A percentile compares a stretch with the other conserved stretches of the same genome.
Evolutionary conservation across 306 rosid species (phyloP).

Genomic region (Sicyos edulis): DNA sequence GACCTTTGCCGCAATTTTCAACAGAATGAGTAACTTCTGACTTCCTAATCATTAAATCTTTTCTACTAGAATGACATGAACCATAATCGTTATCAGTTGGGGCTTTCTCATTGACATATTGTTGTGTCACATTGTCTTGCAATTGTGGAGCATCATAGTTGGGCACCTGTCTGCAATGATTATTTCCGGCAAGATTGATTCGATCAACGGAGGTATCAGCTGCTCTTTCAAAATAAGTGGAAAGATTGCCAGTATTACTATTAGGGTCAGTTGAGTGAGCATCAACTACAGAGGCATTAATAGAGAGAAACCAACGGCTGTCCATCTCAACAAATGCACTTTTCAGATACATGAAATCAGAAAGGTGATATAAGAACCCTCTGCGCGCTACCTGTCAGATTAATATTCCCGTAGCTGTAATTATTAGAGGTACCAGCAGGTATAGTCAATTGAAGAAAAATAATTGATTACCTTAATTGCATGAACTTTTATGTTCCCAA

Average conservation of each 20-base stretch:
- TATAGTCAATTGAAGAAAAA: background rate
- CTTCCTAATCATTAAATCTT: conserved; percentile 16
- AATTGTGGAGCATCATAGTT: conserved; percentile 11
- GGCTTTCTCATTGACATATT: conserved; percentile 15
- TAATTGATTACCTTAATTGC: conserved; percentile 33
- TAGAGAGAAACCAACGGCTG: conserved; percentile 32
- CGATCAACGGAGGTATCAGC: conserved; percentile 10
- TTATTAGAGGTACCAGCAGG: background rate
- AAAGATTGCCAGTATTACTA: conserved; percentile 11
- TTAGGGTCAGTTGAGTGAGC: conserved; percentile 17
- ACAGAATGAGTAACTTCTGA: conserved; percentile 10
- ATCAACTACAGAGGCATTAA: conserved; percentile 28
- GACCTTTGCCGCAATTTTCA: conserved; percentile 7
- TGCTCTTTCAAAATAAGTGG: conserved; percentile 17
- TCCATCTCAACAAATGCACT: conserved; percentile 23
- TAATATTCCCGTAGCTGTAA: background rate
- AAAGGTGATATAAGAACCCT: conserved; percentile 32
- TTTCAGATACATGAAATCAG: conserved; percentile 34
- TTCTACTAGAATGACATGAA: conserved; percentile 18
- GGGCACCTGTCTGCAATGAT: background rate
- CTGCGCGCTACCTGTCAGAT: conserved; percentile 34
- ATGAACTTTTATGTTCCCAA: conserved; percentile 29
- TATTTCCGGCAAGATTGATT: conserved; percentile 12
- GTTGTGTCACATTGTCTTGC: conserved; percentile 1
- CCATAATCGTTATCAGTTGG: background rate